phyloP scores from a whole-genome alignment of 2,329 filamentous ascomycete species.

The Cadophora sp. region DNA sequence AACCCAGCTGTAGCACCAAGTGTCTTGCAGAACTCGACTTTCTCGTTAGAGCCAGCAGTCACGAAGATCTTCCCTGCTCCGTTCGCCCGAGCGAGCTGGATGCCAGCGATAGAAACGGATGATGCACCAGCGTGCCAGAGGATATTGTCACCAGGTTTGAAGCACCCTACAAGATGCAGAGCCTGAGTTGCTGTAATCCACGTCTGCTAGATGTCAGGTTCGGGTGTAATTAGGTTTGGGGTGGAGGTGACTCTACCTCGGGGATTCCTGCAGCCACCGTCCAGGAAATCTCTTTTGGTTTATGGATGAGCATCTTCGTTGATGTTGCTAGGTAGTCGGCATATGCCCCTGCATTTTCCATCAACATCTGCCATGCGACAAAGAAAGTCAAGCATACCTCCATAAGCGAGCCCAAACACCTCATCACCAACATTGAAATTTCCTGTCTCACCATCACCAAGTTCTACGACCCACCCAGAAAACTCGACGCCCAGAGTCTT shows the following conservation, averaged over 20 bases:
- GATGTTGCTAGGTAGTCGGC: constrained; percentile 83
- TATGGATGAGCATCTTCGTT: constrained; percentile 82
- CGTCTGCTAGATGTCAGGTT: constrained; percentile 47
- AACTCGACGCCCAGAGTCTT: constrained; percentile 80
- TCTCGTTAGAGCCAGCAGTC: constrained; percentile 80
- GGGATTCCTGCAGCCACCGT: constrained; percentile 82
- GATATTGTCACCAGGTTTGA: constrained; percentile 71
- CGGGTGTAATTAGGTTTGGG: neutral
- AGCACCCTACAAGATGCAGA: constrained; percentile 82
- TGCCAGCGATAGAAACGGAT: constrained; percentile 84
- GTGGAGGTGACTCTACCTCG: constrained; percentile 58
- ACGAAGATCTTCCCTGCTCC: constrained; percentile 78
- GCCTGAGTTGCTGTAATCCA: constrained; percentile 96
- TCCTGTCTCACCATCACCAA: constrained; percentile 55
- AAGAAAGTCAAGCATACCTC: constrained; percentile 54
- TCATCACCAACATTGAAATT: constrained; percentile 76
- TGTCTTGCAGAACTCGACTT: constrained; percentile 76
- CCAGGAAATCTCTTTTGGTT: constrained; percentile 74
- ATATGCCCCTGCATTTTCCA: constrained; percentile 61
- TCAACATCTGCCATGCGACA: neutral
- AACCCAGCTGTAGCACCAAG: constrained; percentile 84
- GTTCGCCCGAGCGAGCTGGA: constrained; percentile 76
- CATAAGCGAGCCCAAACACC: constrained; percentile 90
- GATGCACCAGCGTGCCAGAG: constrained; percentile 95
- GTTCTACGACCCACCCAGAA: constrained; percentile 68